Conservation (phyloP, 2,329 filamentous ascomycete genomes). For the Talaromyces sp. region DNA sequence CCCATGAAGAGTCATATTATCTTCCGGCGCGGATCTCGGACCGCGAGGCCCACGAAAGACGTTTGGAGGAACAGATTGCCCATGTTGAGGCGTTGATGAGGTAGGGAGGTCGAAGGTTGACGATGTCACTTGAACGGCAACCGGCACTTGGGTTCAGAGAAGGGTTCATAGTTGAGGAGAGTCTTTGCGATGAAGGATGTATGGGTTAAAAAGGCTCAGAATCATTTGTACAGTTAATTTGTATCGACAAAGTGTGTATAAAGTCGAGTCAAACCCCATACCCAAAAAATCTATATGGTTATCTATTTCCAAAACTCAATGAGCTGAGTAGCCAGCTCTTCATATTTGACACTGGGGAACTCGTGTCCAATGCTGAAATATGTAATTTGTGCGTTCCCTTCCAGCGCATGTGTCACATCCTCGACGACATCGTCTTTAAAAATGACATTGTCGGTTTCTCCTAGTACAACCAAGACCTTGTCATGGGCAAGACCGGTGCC, state of each 20-base stretch:
- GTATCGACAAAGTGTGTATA: not conserved
- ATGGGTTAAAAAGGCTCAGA: not conserved
- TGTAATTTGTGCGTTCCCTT: constrained; percentile 54
- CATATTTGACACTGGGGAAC: constrained; percentile 58
- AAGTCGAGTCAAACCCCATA: not conserved
- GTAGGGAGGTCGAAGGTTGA: not conserved
- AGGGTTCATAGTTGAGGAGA: not conserved
- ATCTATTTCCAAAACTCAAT: constrained; percentile 35
- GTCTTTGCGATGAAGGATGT: not conserved
- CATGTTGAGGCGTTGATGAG: not conserved
- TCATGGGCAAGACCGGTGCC: constrained; percentile 32
- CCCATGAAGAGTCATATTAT: constrained; percentile 9
- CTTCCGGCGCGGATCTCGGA: not conserved
- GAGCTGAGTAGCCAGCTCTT: constrained; percentile 54
- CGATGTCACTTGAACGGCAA: not conserved
- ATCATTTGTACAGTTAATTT: not conserved
- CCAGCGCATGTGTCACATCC: constrained; percentile 56
- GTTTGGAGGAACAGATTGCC: not conserved
- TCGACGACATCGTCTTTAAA: constrained; percentile 58
- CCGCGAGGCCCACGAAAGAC: not conserved
- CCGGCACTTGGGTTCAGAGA: not conserved
- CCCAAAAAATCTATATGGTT: not conserved
- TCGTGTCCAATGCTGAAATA: constrained; percentile 64
- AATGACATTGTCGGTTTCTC: constrained; percentile 62
- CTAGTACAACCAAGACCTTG: constrained; percentile 62